Base-by-base conservation (phyloP, 345 rosid species). In the Eucalyptus dawsonii region DNA sequence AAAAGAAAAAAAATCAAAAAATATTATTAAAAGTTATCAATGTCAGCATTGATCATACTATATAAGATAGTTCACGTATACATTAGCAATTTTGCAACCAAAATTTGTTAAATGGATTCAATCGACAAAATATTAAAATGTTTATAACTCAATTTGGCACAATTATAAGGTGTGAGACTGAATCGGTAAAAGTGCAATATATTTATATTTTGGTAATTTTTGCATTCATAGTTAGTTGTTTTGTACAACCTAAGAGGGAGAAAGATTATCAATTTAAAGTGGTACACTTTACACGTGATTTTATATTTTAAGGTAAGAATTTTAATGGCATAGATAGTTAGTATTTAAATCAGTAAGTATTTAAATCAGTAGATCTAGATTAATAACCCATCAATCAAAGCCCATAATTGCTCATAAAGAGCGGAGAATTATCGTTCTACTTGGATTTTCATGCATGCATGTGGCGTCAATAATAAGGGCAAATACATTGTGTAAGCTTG, bases 1-100 rank as follows among this genome's bases (percentile, higher is more conserved):
- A 54, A 54, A 21, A 0, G 2, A 8, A 2, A 9, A 56, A 4
- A 56, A 56, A 22, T 2, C 11, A 21, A 9, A 56, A 56, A 56
- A 9, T 24, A 56, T 1, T 5, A 56, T 56, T 24, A 56, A 56
- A 24, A 10, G 0, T 10, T 56, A 56, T 24, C 0, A 56, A 56
- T 25, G 3, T 56, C 3, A 24, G 0, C 1, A 9, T 25, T 24
- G 1, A 0, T 0, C 1, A 1, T 24, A 1, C 3, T 25, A 24
- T 0, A 10, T 56, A 22, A 56, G 0, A 10, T 24, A 5, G 29
- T 0, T 53, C 1, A 53, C 10, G 0, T 53, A 53, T 53, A 53
- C 11, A 53, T 53, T 53, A 1, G 2, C 58, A 53, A 21, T 2
- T 53, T 53, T 21, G 11, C 58, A 21, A 53, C 11, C 29, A 56